Percentiles rank a stretch among this genome's conserved stretches.
Conservation (phyloP, 257 asterid species). For the Solanum sparsipilum region DNA sequence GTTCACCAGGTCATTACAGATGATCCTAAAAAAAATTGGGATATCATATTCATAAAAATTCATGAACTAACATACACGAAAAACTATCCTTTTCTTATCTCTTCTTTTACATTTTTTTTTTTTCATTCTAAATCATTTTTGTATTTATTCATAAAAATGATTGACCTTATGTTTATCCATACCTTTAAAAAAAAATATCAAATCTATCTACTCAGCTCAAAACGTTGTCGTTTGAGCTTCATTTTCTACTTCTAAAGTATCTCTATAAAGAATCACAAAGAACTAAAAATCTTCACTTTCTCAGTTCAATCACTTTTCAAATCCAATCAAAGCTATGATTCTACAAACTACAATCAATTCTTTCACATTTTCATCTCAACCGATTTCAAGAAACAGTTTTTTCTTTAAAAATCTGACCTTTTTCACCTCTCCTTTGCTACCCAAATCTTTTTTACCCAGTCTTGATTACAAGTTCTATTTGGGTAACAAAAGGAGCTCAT, state of each 20-base stretch:
- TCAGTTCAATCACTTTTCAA: background rate
- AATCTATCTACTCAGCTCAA: background rate
- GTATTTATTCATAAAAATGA: background rate
- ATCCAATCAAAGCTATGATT: constrained; percentile 34
- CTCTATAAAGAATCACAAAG: background rate
- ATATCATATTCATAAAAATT: too few species aligned
- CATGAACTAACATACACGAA: too few species aligned
- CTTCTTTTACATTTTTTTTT: too few species aligned
- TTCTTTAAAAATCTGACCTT: constrained; percentile 24
- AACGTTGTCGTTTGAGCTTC: background rate
- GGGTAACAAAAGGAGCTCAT: constrained; percentile 12
- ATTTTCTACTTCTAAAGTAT: background rate
- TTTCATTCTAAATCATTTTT: background rate
- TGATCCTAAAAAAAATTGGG: too few species aligned
- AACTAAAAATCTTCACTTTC: background rate
- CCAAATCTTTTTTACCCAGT: constrained; percentile 48
- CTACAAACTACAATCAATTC: constrained; percentile 28
- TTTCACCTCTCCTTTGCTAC: constrained; percentile 17
- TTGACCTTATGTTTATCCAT: background rate
- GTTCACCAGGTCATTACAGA: too few species aligned
- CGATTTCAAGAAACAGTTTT: constrained; percentile 9
- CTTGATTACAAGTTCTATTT: constrained; percentile 31
- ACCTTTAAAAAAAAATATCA: background rate
- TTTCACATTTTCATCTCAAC: constrained; percentile 7
- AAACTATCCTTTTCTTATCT: background rate